A percentile compares a stretch with the other conserved stretches of the same genome.
These are phyloP conservation scores for Geotrichum cucujoidarum DNA, from an alignment of 1,139 yeast species.

Conservation along the genomic window DNA sequence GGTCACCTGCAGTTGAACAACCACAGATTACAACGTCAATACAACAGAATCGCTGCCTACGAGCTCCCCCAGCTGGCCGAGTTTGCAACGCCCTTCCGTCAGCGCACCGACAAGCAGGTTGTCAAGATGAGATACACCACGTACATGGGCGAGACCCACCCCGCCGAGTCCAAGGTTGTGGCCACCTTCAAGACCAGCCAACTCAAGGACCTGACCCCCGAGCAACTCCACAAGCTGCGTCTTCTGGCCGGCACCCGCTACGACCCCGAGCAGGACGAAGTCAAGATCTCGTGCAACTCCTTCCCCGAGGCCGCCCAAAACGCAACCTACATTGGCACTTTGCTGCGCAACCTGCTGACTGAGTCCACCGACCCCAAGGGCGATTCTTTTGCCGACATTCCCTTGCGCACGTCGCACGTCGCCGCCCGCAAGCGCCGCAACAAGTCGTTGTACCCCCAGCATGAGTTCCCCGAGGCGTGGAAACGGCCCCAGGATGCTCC, in stretches of 20 bases:
- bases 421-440: constrained; percentile 43
- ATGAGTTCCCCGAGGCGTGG: constrained; percentile 77
- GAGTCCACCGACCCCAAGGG: constrained; percentile 58
- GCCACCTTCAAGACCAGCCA: constrained; percentile 51
- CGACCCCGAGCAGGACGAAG: constrained; percentile 52
- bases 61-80: constrained; percentile 83
- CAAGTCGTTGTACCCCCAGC: constrained; percentile 31
- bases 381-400: constrained; percentile 68
- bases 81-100: constrained; percentile 41
- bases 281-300: constrained; percentile 59
- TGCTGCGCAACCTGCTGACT: constrained; percentile 53
- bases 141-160: constrained; percentile 64
- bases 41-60: constrained; percentile 80
- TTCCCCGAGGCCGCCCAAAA: constrained; percentile 81
- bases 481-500: constrained; percentile 51
- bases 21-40: constrained; percentile 55
- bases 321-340: constrained; percentile 64
- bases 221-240: constrained; percentile 67
- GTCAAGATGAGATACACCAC: constrained; percentile 68
- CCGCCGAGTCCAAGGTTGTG: constrained; percentile 66
- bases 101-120: constrained; percentile 42
- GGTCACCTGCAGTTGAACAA: constrained; percentile 59
- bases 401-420: constrained; percentile 72
- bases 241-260: constrained; percentile 76
- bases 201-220: constrained; percentile 46